Evolutionary conservation across 2,329 filamentous ascomycete genomes (phyloP).

Genomic region (Nemania sp.): DNA sequence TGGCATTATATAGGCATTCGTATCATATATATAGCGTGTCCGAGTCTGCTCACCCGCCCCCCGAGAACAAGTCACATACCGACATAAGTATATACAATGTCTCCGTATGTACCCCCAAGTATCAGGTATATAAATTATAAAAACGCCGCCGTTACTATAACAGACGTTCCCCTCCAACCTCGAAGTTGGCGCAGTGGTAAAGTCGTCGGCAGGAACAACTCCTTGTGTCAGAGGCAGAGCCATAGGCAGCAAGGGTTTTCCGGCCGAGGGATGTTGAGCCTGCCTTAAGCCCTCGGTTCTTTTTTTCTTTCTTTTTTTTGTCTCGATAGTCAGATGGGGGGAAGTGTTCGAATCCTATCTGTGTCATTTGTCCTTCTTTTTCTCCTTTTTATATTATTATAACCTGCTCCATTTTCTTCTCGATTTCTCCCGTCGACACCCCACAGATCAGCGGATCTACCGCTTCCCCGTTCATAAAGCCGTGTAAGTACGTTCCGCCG

Average conservation of each 20-base stretch:
- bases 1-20: not conserved
- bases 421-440: too few relatives aligned
- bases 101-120: not conserved
- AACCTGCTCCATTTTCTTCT: not conserved
- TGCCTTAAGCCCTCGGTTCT: constrained; percentile 2
- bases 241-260: constrained; percentile 9
- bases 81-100: too few relatives aligned
- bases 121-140: not conserved
- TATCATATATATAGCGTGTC: not conserved
- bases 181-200: constrained; percentile 2
- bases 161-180: constrained; percentile 2
- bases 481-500: too few relatives aligned
- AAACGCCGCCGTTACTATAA: not conserved
- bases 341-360: not conserved
- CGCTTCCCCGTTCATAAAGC: too few relatives aligned
- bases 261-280: constrained; percentile 2
- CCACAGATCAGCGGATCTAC: too few relatives aligned
- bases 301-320: not conserved
- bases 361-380: not conserved
- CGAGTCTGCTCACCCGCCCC: too few relatives aligned
- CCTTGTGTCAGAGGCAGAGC: constrained; percentile 1
- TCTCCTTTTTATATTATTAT: not conserved
- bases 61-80: too few relatives aligned
- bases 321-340: not conserved
- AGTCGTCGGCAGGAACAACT: constrained; percentile 2